Percentiles rank a stretch among this genome's conserved stretches.
Conservation (phyloP, 805 yeast genomes). For the Sugiyamaella floridensis region DNA sequence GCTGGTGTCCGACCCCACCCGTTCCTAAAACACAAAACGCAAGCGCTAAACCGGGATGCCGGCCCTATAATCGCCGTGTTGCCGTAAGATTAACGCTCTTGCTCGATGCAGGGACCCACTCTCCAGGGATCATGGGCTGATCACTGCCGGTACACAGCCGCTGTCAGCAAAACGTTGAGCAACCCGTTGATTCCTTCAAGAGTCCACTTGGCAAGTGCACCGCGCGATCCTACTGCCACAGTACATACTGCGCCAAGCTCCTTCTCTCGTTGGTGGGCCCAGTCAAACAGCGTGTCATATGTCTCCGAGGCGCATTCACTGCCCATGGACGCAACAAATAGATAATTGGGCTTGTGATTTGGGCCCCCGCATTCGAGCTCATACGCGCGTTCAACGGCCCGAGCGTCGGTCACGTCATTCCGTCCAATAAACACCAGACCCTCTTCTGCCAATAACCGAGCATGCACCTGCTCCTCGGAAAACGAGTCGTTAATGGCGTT, state of each 20-base stretch:
- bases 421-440: slow-evolving; percentile 69
- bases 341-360: slow-evolving; percentile 19
- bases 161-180: slow-evolving; percentile 21
- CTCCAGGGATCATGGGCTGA: not conserved
- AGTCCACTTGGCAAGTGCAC: slow-evolving; percentile 26
- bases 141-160: not conserved
- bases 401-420: slow-evolving; percentile 43
- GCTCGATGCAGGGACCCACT: not conserved
- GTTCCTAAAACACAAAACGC: no score
- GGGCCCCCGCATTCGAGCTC: slow-evolving; percentile 3
- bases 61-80: no score
- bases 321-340: slow-evolving; percentile 21
- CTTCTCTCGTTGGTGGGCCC: slow-evolving; percentile 21
- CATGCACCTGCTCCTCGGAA: slow-evolving; percentile 61
- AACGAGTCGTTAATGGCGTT: slow-evolving; percentile 77
- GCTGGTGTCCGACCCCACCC: no score
- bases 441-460: slow-evolving; percentile 50
- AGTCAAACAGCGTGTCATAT: slow-evolving; percentile 26
- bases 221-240: slow-evolving; percentile 26
- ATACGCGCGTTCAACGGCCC: slow-evolving; percentile 38
- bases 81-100: no score
- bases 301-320: slow-evolving; percentile 22
- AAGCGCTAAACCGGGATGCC: no score
- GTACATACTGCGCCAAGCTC: slow-evolving; percentile 20
- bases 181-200: slow-evolving; percentile 31